A percentile compares a stretch with the other conserved stretches of the same genome.
Evolutionary conservation across 129 eudicot genomes (phyloP).

Genomic region (Helianthus tuberosus): DNA sequence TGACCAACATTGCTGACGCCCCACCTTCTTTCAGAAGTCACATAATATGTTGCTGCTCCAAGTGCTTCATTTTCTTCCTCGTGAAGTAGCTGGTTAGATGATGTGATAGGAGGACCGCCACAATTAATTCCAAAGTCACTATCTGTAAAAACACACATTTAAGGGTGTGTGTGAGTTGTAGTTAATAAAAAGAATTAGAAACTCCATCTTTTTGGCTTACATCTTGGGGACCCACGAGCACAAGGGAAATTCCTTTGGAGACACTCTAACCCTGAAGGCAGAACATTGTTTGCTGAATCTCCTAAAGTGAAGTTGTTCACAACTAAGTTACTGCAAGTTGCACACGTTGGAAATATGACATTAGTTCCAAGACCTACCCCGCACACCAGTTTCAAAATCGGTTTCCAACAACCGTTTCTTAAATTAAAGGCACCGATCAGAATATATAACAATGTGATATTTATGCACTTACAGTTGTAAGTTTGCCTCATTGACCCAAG

Average conservation of each 20-base stretch:
- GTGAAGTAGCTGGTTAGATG: constrained; percentile 34
- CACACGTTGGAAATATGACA: neutral
- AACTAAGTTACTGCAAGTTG: constrained; percentile 65
- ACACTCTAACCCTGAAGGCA: constrained; percentile 65
- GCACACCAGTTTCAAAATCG: neutral
- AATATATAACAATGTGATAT: neutral
- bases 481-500: constrained; percentile 56
- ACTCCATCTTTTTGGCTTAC: constrained; percentile 47
- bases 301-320: constrained; percentile 67
- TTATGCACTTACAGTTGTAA: constrained; percentile 61
- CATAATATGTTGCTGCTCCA: constrained; percentile 66
- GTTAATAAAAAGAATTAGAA: neutral
- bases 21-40: constrained; percentile 59
- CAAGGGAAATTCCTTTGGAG: constrained; percentile 76
- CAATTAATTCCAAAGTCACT: constrained; percentile 66
- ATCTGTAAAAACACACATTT: constrained; percentile 41
- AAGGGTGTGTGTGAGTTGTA: constrained; percentile 5
- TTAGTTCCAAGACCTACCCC: constrained; percentile 10
- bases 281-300: constrained; percentile 46
- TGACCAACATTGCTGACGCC: constrained; percentile 83
- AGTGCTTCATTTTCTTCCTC: constrained; percentile 57
- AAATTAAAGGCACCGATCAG: neutral
- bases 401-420: neutral
- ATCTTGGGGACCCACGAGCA: constrained; percentile 56
- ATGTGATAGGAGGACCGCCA: constrained; percentile 63